A percentile compares a stretch with the other conserved stretches of the same genome.
These are phyloP conservation scores for Fennellomyces sp. DNA, from an alignment of 371 early-diverging fungal genomes.

Conservation along the genomic window DNA sequence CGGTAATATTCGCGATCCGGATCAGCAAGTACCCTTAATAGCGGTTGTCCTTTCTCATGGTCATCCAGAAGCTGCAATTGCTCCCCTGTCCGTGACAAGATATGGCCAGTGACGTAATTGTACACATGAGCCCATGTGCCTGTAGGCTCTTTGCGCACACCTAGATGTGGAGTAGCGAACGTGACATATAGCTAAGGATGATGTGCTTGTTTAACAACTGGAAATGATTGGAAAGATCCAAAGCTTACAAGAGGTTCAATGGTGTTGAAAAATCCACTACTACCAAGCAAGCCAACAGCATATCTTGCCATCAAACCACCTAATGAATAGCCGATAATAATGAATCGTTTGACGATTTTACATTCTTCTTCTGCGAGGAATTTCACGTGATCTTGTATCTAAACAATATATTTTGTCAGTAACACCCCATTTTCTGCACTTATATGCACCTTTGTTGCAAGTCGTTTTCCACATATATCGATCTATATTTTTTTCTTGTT, in stretches of 20 bases:
- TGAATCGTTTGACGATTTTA: constrained; percentile 55
- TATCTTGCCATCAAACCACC: constrained; percentile 82
- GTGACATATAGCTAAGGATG: constrained; percentile 60
- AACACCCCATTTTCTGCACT: neutral
- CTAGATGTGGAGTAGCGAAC: constrained; percentile 84
- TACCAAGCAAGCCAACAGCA: constrained; percentile 67
- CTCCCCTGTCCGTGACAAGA: constrained; percentile 64
- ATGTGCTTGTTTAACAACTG: neutral
- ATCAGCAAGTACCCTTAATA: constrained; percentile 65
- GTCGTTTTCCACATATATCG: constrained; percentile 66
- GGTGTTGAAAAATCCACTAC: constrained; percentile 57
- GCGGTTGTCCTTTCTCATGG: constrained; percentile 36
- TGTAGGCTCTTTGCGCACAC: constrained; percentile 47
- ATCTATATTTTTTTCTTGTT: constrained; percentile 18
- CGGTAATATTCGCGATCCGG: constrained; percentile 61
- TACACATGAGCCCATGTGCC: constrained; percentile 41
- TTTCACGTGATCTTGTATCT: constrained; percentile 22
- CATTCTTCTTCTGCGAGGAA: constrained; percentile 8
- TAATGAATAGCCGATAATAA: constrained; percentile 80
- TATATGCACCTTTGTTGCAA: constrained; percentile 36
- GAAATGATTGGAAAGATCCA: neutral
- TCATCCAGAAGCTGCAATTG: constrained; percentile 57
- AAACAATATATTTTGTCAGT: neutral
- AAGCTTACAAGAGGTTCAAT: constrained; percentile 54
- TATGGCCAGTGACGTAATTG: constrained; percentile 49